These are phyloP conservation scores for Volvariella volvacea DNA, from an alignment of 1,284 basidiomycete genomes.

Conservation along the genomic window DNA sequence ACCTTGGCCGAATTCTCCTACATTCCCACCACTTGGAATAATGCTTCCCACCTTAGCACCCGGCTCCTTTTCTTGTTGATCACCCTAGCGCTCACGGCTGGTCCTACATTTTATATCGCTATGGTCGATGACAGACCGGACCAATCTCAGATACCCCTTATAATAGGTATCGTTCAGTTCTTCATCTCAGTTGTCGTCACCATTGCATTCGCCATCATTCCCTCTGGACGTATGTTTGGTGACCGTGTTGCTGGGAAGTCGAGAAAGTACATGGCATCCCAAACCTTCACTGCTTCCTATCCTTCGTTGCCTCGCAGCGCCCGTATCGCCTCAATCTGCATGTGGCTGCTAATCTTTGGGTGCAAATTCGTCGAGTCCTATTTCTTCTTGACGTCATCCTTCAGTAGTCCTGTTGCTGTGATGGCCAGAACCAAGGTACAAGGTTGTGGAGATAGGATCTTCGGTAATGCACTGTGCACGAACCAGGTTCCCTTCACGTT, in stretches of 20 bases:
- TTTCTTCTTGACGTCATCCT: slow-evolving; percentile 93
- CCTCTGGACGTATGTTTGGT: slow-evolving; percentile 92
- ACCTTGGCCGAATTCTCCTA: slow-evolving; percentile 92
- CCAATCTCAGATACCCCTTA: slow-evolving; percentile 48
- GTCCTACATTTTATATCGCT: slow-evolving; percentile 88
- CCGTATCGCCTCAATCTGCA: slow-evolving; percentile 66
- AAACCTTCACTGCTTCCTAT: slow-evolving; percentile 95
- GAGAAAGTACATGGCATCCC: slow-evolving; percentile 90
- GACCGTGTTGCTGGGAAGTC: slow-evolving; percentile 91
- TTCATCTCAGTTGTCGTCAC: slow-evolving; percentile 81
- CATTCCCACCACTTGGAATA: slow-evolving; percentile 96
- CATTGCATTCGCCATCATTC: slow-evolving; percentile 79
- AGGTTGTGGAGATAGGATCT: slow-evolving; percentile 78
- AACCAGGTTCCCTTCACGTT: slow-evolving; percentile 92
- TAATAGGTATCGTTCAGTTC: slow-evolving; percentile 91
- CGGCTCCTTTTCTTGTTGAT: slow-evolving; percentile 81
- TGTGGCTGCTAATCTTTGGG: slow-evolving; percentile 88
- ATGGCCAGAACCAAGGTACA: slow-evolving; percentile 94
- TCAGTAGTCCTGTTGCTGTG: slow-evolving; percentile 82
- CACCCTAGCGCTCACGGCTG: slow-evolving; percentile 79
- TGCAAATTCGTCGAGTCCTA: slow-evolving; percentile 95
- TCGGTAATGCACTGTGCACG: slow-evolving; percentile 73
- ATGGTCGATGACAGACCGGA: slow-evolving; percentile 56
- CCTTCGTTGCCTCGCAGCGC: slow-evolving; percentile 56
- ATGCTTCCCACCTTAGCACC: slow-evolving; percentile 87